phyloP scores from a whole-genome alignment of 2,329 filamentous ascomycete species.

The Dothiorella sarmentorum region DNA sequence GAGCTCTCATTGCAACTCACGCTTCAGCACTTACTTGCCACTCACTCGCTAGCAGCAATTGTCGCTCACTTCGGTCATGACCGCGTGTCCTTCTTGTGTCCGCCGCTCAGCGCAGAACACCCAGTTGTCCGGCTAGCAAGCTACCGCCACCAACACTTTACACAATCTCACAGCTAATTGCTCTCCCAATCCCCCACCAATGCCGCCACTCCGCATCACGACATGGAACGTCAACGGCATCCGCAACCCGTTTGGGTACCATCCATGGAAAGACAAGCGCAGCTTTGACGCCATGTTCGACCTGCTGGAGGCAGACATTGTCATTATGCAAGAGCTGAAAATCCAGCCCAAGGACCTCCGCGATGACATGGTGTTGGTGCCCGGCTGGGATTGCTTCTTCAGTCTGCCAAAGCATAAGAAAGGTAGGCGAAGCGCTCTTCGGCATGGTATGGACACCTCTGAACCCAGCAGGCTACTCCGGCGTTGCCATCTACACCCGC shows the following conservation, averaged over 20 bases:
- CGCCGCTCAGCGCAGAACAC: not conserved
- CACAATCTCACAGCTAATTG: not conserved
- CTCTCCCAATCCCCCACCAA: not conserved
- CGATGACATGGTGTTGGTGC: slow-evolving; percentile 93
- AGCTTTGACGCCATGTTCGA: slow-evolving; percentile 77
- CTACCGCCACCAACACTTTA: not conserved
- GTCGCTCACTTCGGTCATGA: slow-evolving; percentile 6
- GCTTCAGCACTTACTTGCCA: not conserved
- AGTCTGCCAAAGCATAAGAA: slow-evolving; percentile 92
- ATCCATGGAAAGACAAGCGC: slow-evolving; percentile 48
- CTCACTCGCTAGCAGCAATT: not conserved
- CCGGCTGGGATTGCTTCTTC: slow-evolving; percentile 95
- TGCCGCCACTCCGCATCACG: slow-evolving; percentile 68
- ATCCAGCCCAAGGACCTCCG: slow-evolving; percentile 88
- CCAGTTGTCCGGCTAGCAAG: not conserved
- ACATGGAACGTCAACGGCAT: slow-evolving; percentile 54
- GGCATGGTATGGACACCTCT: no score
- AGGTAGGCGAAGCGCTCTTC: slow-evolving; percentile 61
- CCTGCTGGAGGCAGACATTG: slow-evolving; percentile 84
- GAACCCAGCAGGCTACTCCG: slow-evolving; percentile 72
- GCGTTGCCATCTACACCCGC: slow-evolving; percentile 92
- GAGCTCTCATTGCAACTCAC: not conserved
- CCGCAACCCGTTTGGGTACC: slow-evolving; percentile 52
- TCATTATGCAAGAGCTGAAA: slow-evolving; percentile 94
- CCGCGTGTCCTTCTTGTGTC: not conserved